A percentile compares a stretch with the other conserved stretches of the same genome.
These are phyloP conservation scores for Diophrys sp. DNA, from an alignment of 73 alveolate species.

Conservation along the genomic window DNA sequence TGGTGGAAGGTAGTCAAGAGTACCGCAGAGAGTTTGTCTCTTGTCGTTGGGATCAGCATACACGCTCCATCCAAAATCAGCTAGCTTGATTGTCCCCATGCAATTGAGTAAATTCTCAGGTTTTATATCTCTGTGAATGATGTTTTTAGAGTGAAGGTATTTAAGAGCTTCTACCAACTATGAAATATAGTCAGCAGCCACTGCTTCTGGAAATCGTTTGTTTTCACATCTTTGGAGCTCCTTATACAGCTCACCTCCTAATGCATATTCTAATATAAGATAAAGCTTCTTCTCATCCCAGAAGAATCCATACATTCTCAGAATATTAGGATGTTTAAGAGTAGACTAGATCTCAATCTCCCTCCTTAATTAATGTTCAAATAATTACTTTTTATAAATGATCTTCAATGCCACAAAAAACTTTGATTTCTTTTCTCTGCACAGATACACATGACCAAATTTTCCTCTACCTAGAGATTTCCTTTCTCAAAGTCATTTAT, in stretches of 20 bases:
- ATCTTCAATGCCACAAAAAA: constrained; percentile 89
- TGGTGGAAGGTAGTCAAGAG: constrained; percentile 97
- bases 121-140: constrained; percentile 94
- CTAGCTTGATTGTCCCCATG: constrained; percentile 82
- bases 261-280: constrained; percentile 91
- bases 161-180: constrained; percentile 86
- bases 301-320: constrained; percentile 88
- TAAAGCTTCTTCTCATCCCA: constrained; percentile 91
- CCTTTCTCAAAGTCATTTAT: constrained; percentile 76
- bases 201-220: constrained; percentile 56
- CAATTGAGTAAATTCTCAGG: constrained; percentile 92
- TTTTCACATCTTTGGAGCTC: constrained; percentile 46
- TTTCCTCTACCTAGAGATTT: constrained; percentile 77
- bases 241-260: constrained; percentile 91
- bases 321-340: constrained; percentile 83
- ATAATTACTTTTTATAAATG: constrained; percentile 74
- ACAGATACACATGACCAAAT: constrained; percentile 77
- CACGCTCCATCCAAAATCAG: constrained; percentile 97
- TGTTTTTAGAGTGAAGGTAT: constrained; percentile 84
- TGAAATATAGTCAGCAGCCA: constrained; percentile 75
- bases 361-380: constrained; percentile 88
- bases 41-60: constrained; percentile 70
- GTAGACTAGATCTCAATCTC: constrained; percentile 92
- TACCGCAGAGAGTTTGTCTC: constrained; percentile 94
- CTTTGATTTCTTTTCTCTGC: constrained; percentile 77